A percentile compares a stretch with the other conserved stretches of the same genome.
These are phyloP conservation scores for Limnanthes douglasii DNA, from an alignment of 345 rosid genomes.

Conservation along the genomic window DNA sequence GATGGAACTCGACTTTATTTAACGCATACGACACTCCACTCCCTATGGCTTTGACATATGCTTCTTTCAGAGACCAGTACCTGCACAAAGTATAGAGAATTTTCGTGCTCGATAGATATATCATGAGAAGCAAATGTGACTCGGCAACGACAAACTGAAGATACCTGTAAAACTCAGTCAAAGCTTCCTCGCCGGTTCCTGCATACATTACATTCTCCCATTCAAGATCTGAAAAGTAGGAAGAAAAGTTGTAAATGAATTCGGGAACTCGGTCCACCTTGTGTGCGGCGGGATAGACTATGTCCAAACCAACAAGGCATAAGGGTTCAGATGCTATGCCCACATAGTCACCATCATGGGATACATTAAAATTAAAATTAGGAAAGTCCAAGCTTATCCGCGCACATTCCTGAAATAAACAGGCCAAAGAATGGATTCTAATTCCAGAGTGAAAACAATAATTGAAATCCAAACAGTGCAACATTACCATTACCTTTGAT, in stretches of 20 bases:
- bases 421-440: no score
- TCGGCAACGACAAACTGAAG: no score
- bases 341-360: conserved; percentile 66
- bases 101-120: no score
- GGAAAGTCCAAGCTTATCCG: conserved; percentile 16
- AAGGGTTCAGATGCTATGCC: conserved; percentile 63
- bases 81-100: no score
- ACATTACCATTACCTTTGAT: no score
- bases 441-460: no score
- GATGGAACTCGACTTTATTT: conserved; percentile 46
- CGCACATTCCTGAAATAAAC: conserved; percentile 29
- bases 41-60: conserved; percentile 57
- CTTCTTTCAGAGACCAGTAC: conserved; percentile 69
- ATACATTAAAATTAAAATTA: conserved; percentile 57
- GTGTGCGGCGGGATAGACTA: conserved; percentile 26
- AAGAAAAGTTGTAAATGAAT: conserved; percentile 29
- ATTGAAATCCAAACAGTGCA: no score
- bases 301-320: conserved; percentile 54
- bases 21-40: conserved; percentile 30
- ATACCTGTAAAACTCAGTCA: conserved; percentile 53
- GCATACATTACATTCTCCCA: conserved; percentile 33
- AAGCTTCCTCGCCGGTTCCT: conserved; percentile 18
- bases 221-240: conserved; percentile 43
- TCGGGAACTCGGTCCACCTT: conserved; percentile 22
- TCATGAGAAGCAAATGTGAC: no score